Conservation (phyloP, 371 early-diverging fungal species). For the Zancudomyces culisetae region DNA sequence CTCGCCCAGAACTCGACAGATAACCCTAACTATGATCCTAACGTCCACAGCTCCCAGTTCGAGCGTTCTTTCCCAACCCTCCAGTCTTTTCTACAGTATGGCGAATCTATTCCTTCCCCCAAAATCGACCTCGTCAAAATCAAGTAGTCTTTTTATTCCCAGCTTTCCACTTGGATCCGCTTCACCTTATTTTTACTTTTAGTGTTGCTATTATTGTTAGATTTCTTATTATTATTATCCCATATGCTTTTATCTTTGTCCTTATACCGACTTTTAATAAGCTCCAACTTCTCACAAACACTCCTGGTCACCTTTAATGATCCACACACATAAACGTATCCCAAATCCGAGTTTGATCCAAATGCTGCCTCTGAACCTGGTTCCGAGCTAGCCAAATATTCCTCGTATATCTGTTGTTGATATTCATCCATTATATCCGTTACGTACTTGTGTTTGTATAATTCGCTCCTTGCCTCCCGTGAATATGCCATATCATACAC, state of each 20-base stretch:
- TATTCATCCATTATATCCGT: no score
- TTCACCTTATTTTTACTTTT: background rate
- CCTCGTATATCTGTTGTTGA: no score
- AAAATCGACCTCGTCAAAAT: conserved; percentile 19
- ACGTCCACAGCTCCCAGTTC: conserved; percentile 7
- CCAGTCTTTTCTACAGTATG: conserved; percentile 17
- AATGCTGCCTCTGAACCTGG: no score
- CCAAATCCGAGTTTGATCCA: no score
- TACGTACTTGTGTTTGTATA: no score
- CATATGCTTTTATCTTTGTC: background rate
- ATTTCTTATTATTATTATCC: conserved; percentile 5
- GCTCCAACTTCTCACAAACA: no score
- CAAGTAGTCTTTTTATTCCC: background rate
- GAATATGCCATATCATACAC: no score
- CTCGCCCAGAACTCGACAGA: conserved; percentile 8
- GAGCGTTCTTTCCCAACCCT: conserved; percentile 15
- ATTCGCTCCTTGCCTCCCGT: no score
- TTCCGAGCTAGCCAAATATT: no score
- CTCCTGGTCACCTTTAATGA: no score
- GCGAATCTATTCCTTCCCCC: conserved; percentile 18
- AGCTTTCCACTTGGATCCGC: background rate
- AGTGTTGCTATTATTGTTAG: background rate
- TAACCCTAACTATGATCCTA: conserved; percentile 12
- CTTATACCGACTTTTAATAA: no score
- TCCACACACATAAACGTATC: no score